Evolutionary conservation across 768 basidiomycete species (phyloP).

Genomic region (Fomitopsis serialis): DNA sequence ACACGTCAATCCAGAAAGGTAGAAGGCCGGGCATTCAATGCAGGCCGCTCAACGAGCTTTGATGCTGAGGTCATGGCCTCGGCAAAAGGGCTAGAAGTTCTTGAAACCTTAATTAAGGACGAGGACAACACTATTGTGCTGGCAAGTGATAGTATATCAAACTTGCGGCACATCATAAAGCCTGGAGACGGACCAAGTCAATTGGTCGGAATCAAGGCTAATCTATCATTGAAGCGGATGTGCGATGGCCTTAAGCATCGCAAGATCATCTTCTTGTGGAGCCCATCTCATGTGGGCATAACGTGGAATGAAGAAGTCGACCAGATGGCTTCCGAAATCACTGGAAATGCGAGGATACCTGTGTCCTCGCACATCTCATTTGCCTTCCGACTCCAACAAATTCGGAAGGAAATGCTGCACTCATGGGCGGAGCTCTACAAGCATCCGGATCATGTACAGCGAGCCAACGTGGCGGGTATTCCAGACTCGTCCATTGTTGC

Average conservation of each 20-base stretch:
- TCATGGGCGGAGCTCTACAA: background rate
- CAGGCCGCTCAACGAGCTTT: background rate
- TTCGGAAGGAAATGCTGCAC: background rate
- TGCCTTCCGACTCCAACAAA: background rate
- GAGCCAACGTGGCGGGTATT: background rate
- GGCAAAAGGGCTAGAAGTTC: background rate
- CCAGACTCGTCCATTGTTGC: background rate
- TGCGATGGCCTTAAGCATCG: background rate
- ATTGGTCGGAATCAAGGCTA: background rate
- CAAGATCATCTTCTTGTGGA: background rate
- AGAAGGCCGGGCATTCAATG: background rate
- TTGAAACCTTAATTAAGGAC: too few species aligned
- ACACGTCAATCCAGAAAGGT: background rate
- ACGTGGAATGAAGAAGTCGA: background rate
- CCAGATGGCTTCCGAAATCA: background rate
- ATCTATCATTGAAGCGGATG: background rate
- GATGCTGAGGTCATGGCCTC: conserved; percentile 1
- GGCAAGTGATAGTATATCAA: background rate
- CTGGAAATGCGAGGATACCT: too few species aligned
- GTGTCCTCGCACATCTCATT: background rate
- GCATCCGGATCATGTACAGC: background rate
- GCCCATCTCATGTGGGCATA: background rate
- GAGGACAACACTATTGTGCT: background rate
- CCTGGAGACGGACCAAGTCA: background rate
- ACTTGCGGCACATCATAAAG: background rate